Evolutionary conservation across 176 grass and related monocot genomes (phyloP).

Genomic region (sorghum (Sorghum bicolor)): DNA sequence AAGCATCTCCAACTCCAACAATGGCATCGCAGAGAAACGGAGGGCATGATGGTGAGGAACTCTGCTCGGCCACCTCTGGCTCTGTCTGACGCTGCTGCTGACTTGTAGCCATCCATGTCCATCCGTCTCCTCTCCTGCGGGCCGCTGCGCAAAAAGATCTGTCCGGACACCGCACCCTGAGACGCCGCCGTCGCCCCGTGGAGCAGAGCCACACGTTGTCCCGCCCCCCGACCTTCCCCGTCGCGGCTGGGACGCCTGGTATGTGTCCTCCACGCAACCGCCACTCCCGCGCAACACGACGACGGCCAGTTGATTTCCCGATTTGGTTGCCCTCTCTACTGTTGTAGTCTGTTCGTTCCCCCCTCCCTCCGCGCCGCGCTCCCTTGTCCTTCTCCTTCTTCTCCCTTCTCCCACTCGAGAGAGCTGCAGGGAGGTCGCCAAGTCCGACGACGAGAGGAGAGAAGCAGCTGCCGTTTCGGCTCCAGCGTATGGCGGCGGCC

Average conservation of each 20-base stretch:
- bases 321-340: background rate
- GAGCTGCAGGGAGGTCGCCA: background rate
- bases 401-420: background rate
- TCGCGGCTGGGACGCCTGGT: background rate
- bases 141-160: background rate
- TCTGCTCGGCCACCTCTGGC: background rate
- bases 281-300: conserved; percentile 9
- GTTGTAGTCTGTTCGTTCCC: background rate
- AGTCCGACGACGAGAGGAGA: background rate
- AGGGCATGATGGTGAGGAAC: background rate
- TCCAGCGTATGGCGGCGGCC: background rate
- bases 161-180: background rate
- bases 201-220: background rate
- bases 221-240: background rate
- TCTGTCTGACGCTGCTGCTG: too few species aligned
- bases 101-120: background rate
- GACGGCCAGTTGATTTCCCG: background rate
- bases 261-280: conserved; percentile 37
- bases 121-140: background rate
- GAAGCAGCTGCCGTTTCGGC: background rate
- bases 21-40: too few species aligned
- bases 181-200: background rate
- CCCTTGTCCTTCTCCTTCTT: background rate
- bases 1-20: background rate
- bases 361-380: background rate